Conservation (phyloP, 176 grass and related monocot species). For the Pharus latifolius region DNA sequence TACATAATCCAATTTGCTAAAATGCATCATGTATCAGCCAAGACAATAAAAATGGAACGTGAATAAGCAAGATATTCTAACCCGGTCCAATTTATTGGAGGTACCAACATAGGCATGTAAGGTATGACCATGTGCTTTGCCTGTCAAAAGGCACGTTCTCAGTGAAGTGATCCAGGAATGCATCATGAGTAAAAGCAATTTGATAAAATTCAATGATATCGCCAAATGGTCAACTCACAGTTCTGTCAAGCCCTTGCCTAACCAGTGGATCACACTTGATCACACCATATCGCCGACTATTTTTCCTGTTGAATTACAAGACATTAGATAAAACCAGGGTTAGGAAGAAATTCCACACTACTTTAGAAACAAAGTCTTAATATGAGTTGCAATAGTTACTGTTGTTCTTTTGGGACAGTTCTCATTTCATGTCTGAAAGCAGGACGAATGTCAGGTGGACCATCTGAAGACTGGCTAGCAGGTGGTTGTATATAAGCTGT, state of each 20-base stretch:
- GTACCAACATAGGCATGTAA: constrained; percentile 98
- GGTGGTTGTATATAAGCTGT: constrained; percentile 93
- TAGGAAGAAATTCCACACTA: constrained; percentile 5
- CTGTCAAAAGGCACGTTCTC: constrained; percentile 36
- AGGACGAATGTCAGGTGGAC: constrained; percentile 83
- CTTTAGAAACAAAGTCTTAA: not conserved
- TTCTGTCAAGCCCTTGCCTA: constrained; percentile 83
- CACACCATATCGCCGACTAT: constrained; percentile 64
- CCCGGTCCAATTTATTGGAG: constrained; percentile 76
- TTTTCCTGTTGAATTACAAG: constrained; percentile 44
- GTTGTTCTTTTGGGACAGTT: constrained; percentile 40
- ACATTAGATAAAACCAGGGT: constrained; percentile 13
- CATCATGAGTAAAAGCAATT: constrained; percentile 10
- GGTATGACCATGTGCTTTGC: constrained; percentile 92
- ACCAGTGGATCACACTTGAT: constrained; percentile 94
- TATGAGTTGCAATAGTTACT: constrained; percentile 42
- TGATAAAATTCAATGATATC: constrained; percentile 6
- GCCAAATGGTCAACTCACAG: constrained; percentile 43
- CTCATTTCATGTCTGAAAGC: constrained; percentile 73
- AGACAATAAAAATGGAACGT: not conserved
- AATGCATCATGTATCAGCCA: not conserved
- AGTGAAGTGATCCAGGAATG: constrained; percentile 16
- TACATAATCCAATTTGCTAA: not conserved
- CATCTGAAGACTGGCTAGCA: constrained; percentile 60
- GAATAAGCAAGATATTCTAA: constrained; percentile 26